Conservation (phyloP, 2,329 filamentous ascomycete species). For the Tolypocladium sp. region DNA sequence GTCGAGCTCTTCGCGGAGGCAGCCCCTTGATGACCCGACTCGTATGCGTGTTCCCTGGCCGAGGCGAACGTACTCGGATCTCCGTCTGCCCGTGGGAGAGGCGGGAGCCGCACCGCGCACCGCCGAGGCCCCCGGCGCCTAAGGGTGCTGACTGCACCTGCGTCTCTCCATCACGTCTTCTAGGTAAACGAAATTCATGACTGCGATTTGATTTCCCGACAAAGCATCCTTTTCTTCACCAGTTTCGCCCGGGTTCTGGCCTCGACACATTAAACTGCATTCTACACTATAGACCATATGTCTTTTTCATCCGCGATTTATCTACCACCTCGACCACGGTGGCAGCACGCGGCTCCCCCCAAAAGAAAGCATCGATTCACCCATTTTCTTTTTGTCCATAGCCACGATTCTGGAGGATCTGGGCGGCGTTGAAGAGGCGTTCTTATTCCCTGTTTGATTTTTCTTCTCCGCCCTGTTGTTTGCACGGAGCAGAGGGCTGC, state of each 20-base stretch:
- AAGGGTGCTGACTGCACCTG: not conserved
- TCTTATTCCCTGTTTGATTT: not conserved
- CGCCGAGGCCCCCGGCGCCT: slow-evolving; percentile 9
- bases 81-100: slow-evolving; percentile 31
- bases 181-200: not conserved
- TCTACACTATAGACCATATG: not conserved
- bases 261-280: not conserved
- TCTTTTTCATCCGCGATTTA: not conserved
- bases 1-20: not conserved
- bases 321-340: not conserved
- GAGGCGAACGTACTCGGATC: slow-evolving; percentile 19
- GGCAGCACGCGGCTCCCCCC: not conserved
- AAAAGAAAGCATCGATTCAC: not conserved
- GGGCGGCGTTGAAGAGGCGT: not conserved
- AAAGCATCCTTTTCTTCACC: not conserved
- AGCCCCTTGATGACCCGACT: not conserved
- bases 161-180: not conserved
- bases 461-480: not conserved
- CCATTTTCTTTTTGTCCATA: not conserved
- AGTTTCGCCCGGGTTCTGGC: not conserved
- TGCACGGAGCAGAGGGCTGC: not conserved
- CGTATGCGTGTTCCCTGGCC: slow-evolving; percentile 1
- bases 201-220: not conserved
- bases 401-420: not conserved
- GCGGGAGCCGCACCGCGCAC: slow-evolving; percentile 10